Conservation (phyloP, 176 grass and related monocot genomes). For the Carex kokanica region DNA sequence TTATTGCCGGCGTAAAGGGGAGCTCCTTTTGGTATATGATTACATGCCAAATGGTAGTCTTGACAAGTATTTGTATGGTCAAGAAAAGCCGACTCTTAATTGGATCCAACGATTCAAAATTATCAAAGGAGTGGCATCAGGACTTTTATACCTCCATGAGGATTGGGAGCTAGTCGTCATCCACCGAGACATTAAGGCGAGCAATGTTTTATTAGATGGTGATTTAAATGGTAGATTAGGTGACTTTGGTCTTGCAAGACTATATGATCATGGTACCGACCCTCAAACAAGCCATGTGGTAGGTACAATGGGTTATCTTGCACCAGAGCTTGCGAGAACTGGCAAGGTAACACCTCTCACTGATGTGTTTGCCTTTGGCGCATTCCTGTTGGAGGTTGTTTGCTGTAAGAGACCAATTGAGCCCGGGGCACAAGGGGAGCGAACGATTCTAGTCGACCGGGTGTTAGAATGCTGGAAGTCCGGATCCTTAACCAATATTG, state of each 20-base stretch:
- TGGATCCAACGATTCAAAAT: too few relatives aligned
- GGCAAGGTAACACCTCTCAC: slow-evolving; percentile 22
- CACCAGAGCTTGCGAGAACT: slow-evolving; percentile 40
- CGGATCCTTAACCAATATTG: slow-evolving; percentile 12
- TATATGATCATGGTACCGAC: slow-evolving; percentile 45
- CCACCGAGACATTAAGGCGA: too few relatives aligned
- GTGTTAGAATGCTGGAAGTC: slow-evolving; percentile 36
- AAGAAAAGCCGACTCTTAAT: too few relatives aligned
- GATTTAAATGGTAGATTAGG: too few relatives aligned
- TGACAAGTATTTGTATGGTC: too few relatives aligned
- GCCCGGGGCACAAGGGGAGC: not conserved
- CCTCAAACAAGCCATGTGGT: slow-evolving; percentile 44
- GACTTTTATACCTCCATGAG: too few relatives aligned
- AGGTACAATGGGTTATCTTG: slow-evolving; percentile 56
- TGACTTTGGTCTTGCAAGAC: slow-evolving; percentile 58
- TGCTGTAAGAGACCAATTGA: slow-evolving; percentile 38
- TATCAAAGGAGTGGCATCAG: too few relatives aligned
- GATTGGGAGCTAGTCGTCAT: too few relatives aligned
- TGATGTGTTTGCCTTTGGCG: slow-evolving; percentile 43
- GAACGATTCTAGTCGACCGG: slow-evolving; percentile 21
- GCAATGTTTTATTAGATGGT: too few relatives aligned
- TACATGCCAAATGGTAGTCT: too few relatives aligned
- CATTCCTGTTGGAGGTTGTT: slow-evolving; percentile 45
- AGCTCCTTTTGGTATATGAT: too few relatives aligned
- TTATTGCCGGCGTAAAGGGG: too few relatives aligned